Conservation (phyloP, 306 rosid species). For the Cucumis sativus region Cucumber_9930_V3 NC_026656.2:6059501-6060000, state of each 20-base stretch:
- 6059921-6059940: not conserved
- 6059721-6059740: too few relatives aligned
- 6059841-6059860: not conserved
- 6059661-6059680: not conserved
- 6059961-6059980: not conserved
- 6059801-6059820: not conserved
- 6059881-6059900: not conserved
- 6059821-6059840: fast-evolving
- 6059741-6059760: too few relatives aligned
- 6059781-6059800: not conserved
- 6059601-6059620: too few relatives aligned
- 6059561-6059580: too few relatives aligned
- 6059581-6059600: not conserved
- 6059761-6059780: fast-evolving
- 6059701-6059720: too few relatives aligned
- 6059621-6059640: not conserved
- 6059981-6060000: not conserved
- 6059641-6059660: not conserved
- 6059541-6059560: too few relatives aligned
- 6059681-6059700: not conserved
- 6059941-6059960: not conserved
- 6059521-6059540: constrained; percentile 8
- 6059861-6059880: not conserved
- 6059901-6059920: fast-evolving
- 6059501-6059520: not conserved